A percentile compares a stretch with the other conserved stretches of the same genome.
These are phyloP conservation scores for Begonia peltatifolia DNA, from an alignment of 306 rosid genomes.

Conservation along the genomic window DNA sequence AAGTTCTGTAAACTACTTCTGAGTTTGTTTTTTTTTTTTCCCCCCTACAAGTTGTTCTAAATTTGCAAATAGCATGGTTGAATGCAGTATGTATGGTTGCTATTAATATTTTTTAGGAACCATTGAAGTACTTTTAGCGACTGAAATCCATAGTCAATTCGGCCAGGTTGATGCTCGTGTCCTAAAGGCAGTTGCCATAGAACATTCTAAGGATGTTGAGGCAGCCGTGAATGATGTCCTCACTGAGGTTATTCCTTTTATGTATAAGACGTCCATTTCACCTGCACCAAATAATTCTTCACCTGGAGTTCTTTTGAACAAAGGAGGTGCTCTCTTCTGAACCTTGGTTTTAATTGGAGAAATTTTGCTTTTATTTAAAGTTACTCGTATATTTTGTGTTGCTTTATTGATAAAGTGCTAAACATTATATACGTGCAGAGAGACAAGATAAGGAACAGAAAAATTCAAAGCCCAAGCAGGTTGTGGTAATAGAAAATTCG, in stretches of 20 bases:
- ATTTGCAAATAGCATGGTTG: conserved; percentile 1
- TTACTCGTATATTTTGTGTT: conserved; percentile 10
- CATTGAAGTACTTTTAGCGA: neutral
- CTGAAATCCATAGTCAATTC: neutral
- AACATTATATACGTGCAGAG: conserved; percentile 20
- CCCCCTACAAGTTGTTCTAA: conserved; percentile 4
- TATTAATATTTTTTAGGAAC: neutral
- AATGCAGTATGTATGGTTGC: neutral
- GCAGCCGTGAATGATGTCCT: conserved; percentile 49
- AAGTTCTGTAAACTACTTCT: too few relatives aligned
- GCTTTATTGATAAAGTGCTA: conserved; percentile 4
- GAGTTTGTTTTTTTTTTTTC: neutral
- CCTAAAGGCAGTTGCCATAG: conserved; percentile 81
- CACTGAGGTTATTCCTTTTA: conserved; percentile 45
- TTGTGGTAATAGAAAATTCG: conserved; percentile 7
- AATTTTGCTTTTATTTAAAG: neutral
- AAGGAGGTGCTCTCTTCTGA: conserved; percentile 4
- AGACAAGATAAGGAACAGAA: conserved; percentile 15
- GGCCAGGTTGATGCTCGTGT: conserved; percentile 60
- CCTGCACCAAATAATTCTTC: conserved; percentile 8
- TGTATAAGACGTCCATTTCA: conserved; percentile 1
- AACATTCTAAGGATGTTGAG: conserved; percentile 58
- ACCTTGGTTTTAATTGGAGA: neutral
- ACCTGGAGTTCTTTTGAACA: conserved; percentile 3
- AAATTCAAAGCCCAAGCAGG: conserved; percentile 8